phyloP scores from a whole-genome alignment of 1,284 basidiomycete species.

The Leccinum pallidistipes region DNA sequence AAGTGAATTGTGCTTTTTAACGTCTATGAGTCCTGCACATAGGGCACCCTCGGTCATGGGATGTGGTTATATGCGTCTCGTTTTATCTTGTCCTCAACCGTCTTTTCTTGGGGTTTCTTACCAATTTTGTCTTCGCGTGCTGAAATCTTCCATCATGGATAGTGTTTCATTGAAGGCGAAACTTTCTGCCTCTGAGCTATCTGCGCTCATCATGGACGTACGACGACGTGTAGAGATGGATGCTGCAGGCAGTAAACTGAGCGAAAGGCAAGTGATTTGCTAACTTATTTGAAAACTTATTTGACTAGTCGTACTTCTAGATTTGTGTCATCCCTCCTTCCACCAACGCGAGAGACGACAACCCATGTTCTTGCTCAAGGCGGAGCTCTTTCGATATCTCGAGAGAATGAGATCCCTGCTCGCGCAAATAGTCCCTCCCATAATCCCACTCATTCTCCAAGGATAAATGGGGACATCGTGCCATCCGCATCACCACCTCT shows the following conservation, averaged over 20 bases:
- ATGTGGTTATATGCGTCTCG: not conserved
- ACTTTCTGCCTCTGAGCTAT: constrained; percentile 66
- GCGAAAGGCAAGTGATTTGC: constrained; percentile 19
- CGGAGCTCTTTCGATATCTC: constrained; percentile 43
- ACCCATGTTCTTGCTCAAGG: constrained; percentile 69
- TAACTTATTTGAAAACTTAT: not conserved
- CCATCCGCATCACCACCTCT: not conserved
- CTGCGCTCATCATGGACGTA: constrained; percentile 67
- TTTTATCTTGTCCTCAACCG: not conserved
- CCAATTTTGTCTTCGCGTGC: not conserved
- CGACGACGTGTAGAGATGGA: constrained; percentile 74
- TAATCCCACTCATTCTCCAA: constrained; percentile 7
- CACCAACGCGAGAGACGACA: constrained; percentile 66
- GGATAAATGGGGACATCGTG: not conserved
- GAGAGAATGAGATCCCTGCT: constrained; percentile 7
- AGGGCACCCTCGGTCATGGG: not conserved
- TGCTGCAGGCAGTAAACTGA: constrained; percentile 55
- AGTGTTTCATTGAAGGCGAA: constrained; percentile 81
- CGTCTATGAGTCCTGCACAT: not conserved
- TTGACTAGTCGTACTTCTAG: constrained; percentile 36
- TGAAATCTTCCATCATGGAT: constrained; percentile 8
- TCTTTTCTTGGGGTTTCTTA: not conserved
- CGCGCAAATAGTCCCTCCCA: not conserved
- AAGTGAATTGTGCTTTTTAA: constrained; percentile 29
- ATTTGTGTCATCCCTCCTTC: constrained; percentile 74